Evolutionary conservation across 1,284 basidiomycete genomes (phyloP).

Genomic region (Phenoliferia sp.): DNA sequence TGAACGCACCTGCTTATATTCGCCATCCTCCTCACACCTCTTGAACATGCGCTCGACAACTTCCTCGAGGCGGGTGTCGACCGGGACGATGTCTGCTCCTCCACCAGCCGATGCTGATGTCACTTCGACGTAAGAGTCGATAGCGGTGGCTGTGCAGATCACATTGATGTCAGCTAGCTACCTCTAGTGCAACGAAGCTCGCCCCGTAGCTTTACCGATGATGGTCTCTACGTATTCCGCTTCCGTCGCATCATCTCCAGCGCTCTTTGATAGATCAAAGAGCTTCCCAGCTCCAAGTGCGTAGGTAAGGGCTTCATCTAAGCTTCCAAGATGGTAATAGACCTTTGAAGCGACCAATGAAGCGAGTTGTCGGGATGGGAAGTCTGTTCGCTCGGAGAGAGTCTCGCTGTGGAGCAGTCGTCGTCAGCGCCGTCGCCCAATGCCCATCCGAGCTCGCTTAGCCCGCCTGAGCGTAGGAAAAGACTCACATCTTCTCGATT

Average conservation of each 20-base stretch:
- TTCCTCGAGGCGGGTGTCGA: constrained; percentile 68
- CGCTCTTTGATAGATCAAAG: constrained; percentile 64
- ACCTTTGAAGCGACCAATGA: constrained; percentile 89
- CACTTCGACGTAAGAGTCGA: constrained; percentile 75
- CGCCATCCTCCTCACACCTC: constrained; percentile 75
- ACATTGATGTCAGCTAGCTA: neutral
- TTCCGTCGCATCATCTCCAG: constrained; percentile 49
- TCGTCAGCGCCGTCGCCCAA: constrained; percentile 16
- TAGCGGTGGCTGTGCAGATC: constrained; percentile 67
- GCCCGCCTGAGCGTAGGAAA: neutral
- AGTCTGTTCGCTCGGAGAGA: constrained; percentile 68
- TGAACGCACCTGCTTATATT: constrained; percentile 71
- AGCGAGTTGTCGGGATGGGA: constrained; percentile 71
- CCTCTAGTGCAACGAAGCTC: neutral
- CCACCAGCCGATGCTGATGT: constrained; percentile 50
- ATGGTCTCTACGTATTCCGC: constrained; percentile 91
- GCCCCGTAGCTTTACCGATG: constrained; percentile 58
- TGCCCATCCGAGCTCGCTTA: neutral
- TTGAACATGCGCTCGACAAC: constrained; percentile 85
- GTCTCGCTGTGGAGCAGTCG: constrained; percentile 59
- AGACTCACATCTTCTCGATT: constrained; percentile 74
- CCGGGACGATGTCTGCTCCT: constrained; percentile 50
- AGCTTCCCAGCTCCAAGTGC: constrained; percentile 81
- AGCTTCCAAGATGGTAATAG: constrained; percentile 89
- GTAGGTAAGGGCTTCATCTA: constrained; percentile 87